phyloP scores from a whole-genome alignment of 805 yeast genomes.

The Kazachstania viticola region DNA sequence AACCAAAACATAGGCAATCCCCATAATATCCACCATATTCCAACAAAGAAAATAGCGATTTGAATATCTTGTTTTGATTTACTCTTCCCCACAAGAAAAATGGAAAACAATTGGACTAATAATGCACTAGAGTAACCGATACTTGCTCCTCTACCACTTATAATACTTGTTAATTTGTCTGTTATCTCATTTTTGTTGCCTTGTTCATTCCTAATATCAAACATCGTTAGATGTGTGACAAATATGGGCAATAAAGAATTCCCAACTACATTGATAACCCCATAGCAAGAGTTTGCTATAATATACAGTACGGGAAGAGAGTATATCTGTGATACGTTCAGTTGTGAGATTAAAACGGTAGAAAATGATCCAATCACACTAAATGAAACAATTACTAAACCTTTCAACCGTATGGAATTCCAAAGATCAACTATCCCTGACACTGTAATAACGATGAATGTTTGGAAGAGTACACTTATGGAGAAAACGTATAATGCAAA shows the following conservation, averaged over 20 bases:
- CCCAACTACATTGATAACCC: constrained; percentile 71
- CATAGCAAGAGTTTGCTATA: constrained; percentile 56
- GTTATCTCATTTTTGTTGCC: constrained; percentile 1
- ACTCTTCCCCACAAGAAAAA: constrained; percentile 31
- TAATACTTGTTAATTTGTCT: constrained; percentile 36
- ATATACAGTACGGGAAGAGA: constrained; percentile 39
- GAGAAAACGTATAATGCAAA: constrained; percentile 68
- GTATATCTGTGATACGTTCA: constrained; percentile 22
- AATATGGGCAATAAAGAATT: constrained; percentile 60
- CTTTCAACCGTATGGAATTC: constrained; percentile 36
- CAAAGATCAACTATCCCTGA: constrained; percentile 62
- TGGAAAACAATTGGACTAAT: constrained; percentile 50
- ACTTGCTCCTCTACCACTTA: constrained; percentile 63
- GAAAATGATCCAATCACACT: constrained; percentile 48
- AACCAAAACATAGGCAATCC: constrained; percentile 47
- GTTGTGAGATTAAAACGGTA: constrained; percentile 35
- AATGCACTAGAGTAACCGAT: constrained; percentile 61
- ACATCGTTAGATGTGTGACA: constrained; percentile 32
- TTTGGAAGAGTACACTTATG: constrained; percentile 58
- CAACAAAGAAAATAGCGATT: constrained; percentile 50
- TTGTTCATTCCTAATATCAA: constrained; percentile 1
- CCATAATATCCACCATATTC: constrained; percentile 68
- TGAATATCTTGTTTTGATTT: constrained; percentile 30
- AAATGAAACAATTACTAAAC: constrained; percentile 41
- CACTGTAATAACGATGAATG: constrained; percentile 56